Percentiles rank a stretch among this genome's conserved stretches.
Conservation (phyloP, 805 yeast genomes). For the Kodamaea neixiangensis region DNA sequence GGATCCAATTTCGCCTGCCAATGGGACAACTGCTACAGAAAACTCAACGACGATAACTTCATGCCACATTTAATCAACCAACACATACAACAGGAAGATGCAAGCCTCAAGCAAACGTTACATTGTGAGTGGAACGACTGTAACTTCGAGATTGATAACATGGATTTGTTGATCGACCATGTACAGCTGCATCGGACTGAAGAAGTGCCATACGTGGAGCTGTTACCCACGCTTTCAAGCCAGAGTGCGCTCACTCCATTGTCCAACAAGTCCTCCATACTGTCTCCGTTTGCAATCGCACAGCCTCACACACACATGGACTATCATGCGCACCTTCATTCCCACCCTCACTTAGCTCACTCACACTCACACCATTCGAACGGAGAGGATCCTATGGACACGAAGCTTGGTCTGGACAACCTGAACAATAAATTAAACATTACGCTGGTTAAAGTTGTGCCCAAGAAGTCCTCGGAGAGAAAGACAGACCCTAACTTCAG, state of each 20-base stretch:
- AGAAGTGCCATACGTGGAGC: neutral
- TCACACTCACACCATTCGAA: slow-evolving; percentile 11
- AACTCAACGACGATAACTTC: slow-evolving; percentile 34
- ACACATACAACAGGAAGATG: slow-evolving; percentile 44
- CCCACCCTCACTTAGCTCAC: slow-evolving; percentile 4
- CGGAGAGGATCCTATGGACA: neutral
- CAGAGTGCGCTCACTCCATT: slow-evolving; percentile 7
- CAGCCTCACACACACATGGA: slow-evolving; percentile 3
- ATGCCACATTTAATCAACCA: slow-evolving; percentile 42
- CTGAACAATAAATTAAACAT: slow-evolving; percentile 25
- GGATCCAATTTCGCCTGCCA: slow-evolving; percentile 18
- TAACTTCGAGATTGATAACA: slow-evolving; percentile 53
- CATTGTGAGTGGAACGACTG: slow-evolving; percentile 82
- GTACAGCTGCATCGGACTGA: slow-evolving; percentile 31
- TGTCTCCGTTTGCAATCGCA: slow-evolving; percentile 4
- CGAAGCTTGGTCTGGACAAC: neutral
- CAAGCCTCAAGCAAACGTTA: slow-evolving; percentile 17
- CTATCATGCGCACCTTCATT: neutral
- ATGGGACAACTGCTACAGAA: slow-evolving; percentile 66
- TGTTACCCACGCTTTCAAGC: neutral
- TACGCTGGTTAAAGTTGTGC: slow-evolving; percentile 34
- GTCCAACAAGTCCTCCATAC: slow-evolving; percentile 1
- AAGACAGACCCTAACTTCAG: slow-evolving; percentile 34
- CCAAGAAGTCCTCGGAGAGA: slow-evolving; percentile 17
- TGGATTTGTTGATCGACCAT: slow-evolving; percentile 60